Evolutionary conservation across 208 protist species (phyloP).

Genomic region (Trypanosoma platydactyli): DNA sequence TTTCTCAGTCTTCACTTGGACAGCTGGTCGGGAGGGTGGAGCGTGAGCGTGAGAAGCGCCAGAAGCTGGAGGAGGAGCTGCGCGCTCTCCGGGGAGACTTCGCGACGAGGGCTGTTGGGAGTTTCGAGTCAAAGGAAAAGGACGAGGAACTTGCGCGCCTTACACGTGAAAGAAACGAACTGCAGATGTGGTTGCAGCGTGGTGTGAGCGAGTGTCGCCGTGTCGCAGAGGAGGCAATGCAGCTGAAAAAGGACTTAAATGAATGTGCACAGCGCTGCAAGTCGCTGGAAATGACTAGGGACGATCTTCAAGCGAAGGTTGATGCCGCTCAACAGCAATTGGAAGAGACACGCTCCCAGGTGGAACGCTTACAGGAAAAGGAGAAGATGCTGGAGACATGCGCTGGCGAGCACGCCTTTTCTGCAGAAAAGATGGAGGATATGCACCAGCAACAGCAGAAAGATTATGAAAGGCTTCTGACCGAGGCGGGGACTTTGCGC

Average conservation of each 20-base stretch:
- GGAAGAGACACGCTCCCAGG: background rate
- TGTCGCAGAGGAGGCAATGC: conserved; percentile 32
- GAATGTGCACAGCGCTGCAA: conserved; percentile 11
- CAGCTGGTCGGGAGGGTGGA: conserved; percentile 8
- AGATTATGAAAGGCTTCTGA: conserved; percentile 21
- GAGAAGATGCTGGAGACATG: conserved; percentile 7
- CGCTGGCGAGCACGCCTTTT: conserved; percentile 5
- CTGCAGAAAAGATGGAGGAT: conserved; percentile 4
- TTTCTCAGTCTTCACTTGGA: background rate
- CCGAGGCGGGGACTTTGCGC: conserved; percentile 11
- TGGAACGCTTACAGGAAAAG: conserved; percentile 6
- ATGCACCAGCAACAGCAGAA: conserved; percentile 1
- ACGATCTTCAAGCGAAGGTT: conserved; percentile 13
- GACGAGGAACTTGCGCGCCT: conserved; percentile 15
- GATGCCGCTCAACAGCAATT: conserved; percentile 15
- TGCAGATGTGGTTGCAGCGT: conserved; percentile 35
- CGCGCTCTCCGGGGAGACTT: background rate
- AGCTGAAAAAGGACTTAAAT: conserved; percentile 17
- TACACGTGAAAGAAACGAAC: conserved; percentile 26
- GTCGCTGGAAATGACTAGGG: conserved; percentile 4
- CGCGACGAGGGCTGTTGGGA: background rate
- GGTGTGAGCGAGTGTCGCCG: conserved; percentile 34
- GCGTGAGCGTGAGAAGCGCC: conserved; percentile 3
- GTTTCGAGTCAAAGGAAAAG: conserved; percentile 1
- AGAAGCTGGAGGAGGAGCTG: conserved; percentile 16